Conservation (phyloP, 352 stramenopile species). For the Thraustotheca clavata region DNA sequence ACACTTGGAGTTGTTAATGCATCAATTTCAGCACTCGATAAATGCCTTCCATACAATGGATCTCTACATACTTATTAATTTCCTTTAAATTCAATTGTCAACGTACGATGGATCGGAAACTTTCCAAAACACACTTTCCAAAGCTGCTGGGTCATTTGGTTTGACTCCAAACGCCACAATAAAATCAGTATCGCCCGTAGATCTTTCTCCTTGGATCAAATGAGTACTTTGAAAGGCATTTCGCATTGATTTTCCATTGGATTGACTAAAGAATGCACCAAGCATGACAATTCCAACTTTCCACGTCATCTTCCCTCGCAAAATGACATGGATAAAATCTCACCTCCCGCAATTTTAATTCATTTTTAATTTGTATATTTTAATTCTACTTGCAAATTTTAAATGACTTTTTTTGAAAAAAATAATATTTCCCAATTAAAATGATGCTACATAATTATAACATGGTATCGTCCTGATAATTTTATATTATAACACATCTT, state of each 20-base stretch:
- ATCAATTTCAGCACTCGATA: background rate
- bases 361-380: too few species aligned
- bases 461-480: background rate
- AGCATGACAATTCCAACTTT: too few species aligned
- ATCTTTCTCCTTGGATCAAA: background rate
- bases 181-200: conserved; percentile 1
- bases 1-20: background rate
- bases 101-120: conserved; percentile 17
- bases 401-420: too few species aligned
- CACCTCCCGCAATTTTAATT: too few species aligned
- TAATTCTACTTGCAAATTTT: too few species aligned
- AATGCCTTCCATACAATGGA: background rate
- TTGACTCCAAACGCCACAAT: conserved; percentile 5
- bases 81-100: background rate
- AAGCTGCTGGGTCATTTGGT: background rate
- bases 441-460: too few species aligned
- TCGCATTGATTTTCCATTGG: background rate
- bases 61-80: background rate
- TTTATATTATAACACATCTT: background rate
- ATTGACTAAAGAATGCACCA: too few species aligned
- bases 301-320: too few species aligned
- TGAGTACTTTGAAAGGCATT: background rate
- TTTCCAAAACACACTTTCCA: conserved; percentile 7
- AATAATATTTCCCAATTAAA: too few species aligned
- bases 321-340: too few species aligned